phyloP scores from a whole-genome alignment of 805 yeast genomes.

The Debaryomyces maramus region DNA sequence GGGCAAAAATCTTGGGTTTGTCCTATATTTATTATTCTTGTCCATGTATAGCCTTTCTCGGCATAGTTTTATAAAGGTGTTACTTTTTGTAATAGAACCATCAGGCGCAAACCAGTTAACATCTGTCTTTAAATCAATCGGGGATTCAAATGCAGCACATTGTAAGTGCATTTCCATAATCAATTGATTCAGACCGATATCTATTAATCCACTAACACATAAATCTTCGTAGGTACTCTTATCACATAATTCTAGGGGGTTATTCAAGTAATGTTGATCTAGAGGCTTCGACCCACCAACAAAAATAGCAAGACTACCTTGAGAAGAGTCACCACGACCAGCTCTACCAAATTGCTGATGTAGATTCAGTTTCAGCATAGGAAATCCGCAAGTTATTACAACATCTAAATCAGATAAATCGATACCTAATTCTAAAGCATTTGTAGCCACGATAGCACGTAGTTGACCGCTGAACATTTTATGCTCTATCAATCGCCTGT shows the following conservation, averaged over 20 bases:
- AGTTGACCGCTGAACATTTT: conserved; percentile 88
- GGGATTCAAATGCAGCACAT: conserved; percentile 89
- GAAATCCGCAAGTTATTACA: conserved; percentile 91
- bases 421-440: conserved; percentile 93
- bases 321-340: conserved; percentile 69
- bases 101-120: conserved; percentile 53
- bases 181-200: conserved; percentile 31
- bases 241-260: conserved; percentile 60
- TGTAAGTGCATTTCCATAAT: conserved; percentile 83
- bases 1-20: conserved; percentile 59
- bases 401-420: conserved; percentile 93
- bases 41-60: conserved; percentile 37
- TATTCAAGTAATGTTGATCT: conserved; percentile 77
- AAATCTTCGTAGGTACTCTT: conserved; percentile 38
- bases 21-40: conserved; percentile 28
- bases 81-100: conserved; percentile 11
- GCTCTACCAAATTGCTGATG: conserved; percentile 98
- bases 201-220: conserved; percentile 38
- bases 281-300: conserved; percentile 83
- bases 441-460: conserved; percentile 87
- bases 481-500: conserved; percentile 81
- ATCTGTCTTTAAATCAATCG: conserved; percentile 58
- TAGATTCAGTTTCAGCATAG: conserved; percentile 79
- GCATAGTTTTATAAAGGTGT: conserved; percentile 33
- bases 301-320: conserved; percentile 81